Conservation (phyloP, 352 stramenopile genomes). For the Globisporangium canariense region DNA sequence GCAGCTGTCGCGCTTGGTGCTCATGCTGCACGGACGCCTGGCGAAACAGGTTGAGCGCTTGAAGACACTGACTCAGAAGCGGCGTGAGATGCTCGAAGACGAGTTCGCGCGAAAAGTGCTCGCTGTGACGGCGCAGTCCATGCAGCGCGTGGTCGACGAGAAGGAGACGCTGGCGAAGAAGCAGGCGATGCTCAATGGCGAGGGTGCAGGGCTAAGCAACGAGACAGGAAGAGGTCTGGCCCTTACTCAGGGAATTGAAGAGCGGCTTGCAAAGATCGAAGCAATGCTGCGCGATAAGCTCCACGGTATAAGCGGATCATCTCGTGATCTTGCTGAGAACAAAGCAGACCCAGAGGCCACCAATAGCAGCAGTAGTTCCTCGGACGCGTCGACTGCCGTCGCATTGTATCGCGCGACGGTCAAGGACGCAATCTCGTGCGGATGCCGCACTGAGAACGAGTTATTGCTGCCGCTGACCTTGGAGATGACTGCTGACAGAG, state of each 20-base stretch:
- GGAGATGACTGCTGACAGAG: background rate
- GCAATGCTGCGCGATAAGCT: slow-evolving; percentile 14
- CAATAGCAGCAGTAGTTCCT: background rate
- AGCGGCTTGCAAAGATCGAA: slow-evolving; percentile 22
- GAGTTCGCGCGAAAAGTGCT: slow-evolving; percentile 48
- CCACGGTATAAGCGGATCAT: background rate
- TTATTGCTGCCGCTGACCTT: background rate
- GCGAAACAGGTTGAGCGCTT: slow-evolving; percentile 27
- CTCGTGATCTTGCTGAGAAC: background rate
- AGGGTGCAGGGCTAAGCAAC: background rate
- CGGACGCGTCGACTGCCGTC: background rate
- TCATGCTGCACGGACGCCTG: slow-evolving; percentile 46
- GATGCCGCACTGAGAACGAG: background rate
- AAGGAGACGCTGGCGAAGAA: slow-evolving; percentile 43
- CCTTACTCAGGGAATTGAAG: slow-evolving; percentile 7
- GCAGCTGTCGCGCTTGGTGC: slow-evolving; percentile 38
- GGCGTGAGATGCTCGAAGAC: slow-evolving; percentile 36
- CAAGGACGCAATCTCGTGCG: slow-evolving; percentile 11
- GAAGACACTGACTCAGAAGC: slow-evolving; percentile 19
- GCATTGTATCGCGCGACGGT: slow-evolving; percentile 6
- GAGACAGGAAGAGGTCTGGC: background rate
- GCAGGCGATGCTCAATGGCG: slow-evolving; percentile 22
- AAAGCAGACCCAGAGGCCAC: background rate
- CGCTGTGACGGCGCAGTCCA: slow-evolving; percentile 44
- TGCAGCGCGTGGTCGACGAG: slow-evolving; percentile 47